Conservation (phyloP, 148 eudicot genomes). For the Pouteria glomerata region DNA sequence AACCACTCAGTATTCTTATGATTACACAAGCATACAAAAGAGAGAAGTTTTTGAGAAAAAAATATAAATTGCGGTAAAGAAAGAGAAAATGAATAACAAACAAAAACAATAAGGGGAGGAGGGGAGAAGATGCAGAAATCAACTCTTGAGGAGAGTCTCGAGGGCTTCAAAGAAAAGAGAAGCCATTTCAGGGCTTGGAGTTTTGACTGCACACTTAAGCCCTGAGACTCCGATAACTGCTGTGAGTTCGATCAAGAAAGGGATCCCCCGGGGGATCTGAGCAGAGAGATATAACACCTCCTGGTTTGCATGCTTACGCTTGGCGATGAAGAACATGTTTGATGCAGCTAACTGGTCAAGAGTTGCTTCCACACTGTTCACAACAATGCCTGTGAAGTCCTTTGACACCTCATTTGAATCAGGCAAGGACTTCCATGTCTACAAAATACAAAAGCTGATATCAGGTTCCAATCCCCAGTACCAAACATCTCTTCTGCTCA, state of each 20-base stretch:
- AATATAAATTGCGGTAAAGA: too few relatives aligned
- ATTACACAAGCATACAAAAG: slow-evolving; percentile 10
- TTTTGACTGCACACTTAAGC: slow-evolving; percentile 81
- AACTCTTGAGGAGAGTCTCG: slow-evolving; percentile 64
- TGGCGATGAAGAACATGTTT: slow-evolving; percentile 93
- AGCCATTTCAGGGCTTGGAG: slow-evolving; percentile 85
- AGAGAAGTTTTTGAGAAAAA: too few relatives aligned
- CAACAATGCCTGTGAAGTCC: slow-evolving; percentile 63
- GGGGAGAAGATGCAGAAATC: slow-evolving; percentile 4
- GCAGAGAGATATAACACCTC: slow-evolving; percentile 93
- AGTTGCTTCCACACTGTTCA: slow-evolving; percentile 72
- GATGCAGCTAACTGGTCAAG: slow-evolving; percentile 63
- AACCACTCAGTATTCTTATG: background rate
- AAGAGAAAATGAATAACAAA: background rate
- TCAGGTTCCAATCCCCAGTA: background rate
- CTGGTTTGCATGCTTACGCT: slow-evolving; percentile 84
- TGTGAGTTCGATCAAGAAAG: slow-evolving; percentile 88
- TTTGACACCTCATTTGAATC: slow-evolving; percentile 86
- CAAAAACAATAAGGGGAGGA: background rate
- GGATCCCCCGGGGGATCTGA: slow-evolving; percentile 75
- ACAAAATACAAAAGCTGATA: slow-evolving; percentile 6
- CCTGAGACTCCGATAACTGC: slow-evolving; percentile 74
- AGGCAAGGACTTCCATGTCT: slow-evolving; percentile 98
- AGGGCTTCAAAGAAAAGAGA: slow-evolving; percentile 89
- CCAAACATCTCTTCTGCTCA: background rate